Percentiles rank a stretch among this genome's conserved stretches.
These are phyloP conservation scores for Yamadazyma mexicana DNA, from an alignment of 1,139 yeast species.

Conservation along the genomic window DNA sequence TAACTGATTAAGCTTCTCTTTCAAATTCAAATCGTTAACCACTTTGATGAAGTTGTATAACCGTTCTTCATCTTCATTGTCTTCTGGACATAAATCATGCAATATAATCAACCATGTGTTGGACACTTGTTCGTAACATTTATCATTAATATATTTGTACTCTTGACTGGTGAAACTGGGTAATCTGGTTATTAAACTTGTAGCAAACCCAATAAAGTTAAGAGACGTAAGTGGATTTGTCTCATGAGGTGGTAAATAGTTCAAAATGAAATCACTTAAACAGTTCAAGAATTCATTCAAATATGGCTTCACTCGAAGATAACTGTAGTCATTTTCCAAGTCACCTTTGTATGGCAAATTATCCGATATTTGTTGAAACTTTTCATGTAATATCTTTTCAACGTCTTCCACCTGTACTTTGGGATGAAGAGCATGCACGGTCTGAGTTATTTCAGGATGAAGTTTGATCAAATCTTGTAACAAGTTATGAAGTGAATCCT, in stretches of 20 bases:
- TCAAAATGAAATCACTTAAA: constrained; percentile 75
- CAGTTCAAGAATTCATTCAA: constrained; percentile 77
- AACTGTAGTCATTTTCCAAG: constrained; percentile 79
- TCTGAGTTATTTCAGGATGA: constrained; percentile 63
- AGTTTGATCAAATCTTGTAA: constrained; percentile 51
- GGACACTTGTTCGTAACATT: constrained; percentile 80
- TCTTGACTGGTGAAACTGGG: constrained; percentile 74
- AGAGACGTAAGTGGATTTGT: constrained; percentile 56
- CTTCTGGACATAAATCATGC: constrained; percentile 30
- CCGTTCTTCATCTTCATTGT: constrained; percentile 18
- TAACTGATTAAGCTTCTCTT: constrained; percentile 55
- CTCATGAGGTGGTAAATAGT: constrained; percentile 79
- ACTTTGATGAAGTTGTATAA: constrained; percentile 30
- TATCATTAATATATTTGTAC: constrained; percentile 68
- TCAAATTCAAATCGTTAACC: constrained; percentile 34
- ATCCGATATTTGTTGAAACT: constrained; percentile 45
- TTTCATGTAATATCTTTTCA: constrained; percentile 47
- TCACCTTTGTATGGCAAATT: constrained; percentile 78
- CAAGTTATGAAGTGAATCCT: constrained; percentile 51
- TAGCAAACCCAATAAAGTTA: constrained; percentile 66
- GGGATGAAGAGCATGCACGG: constrained; percentile 57
- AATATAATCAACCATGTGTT: constrained; percentile 73
- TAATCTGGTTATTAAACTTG: constrained; percentile 61
- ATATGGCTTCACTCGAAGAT: constrained; percentile 71
- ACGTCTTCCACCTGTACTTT: constrained; percentile 56